These are phyloP conservation scores for Agrocybe praecox DNA, from an alignment of 768 basidiomycete genomes.

Conservation along the genomic window DNA sequence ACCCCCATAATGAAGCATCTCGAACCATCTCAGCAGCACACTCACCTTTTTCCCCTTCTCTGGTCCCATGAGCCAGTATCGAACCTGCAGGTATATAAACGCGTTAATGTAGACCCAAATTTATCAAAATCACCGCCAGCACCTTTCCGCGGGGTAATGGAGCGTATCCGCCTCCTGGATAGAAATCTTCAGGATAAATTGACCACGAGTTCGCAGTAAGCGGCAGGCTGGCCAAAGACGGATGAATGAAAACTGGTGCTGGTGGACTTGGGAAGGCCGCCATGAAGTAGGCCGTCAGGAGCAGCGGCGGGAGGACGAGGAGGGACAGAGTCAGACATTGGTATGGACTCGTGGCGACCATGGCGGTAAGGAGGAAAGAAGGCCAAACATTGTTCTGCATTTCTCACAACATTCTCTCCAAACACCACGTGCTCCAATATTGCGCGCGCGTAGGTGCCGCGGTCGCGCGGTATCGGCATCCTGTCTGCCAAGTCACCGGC, in stretches of 20 bases:
- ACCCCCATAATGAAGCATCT: no score
- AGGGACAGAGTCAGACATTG: conserved; percentile 56
- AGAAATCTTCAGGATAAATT: conserved; percentile 75
- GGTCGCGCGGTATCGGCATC: not conserved
- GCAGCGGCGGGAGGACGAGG: conserved; percentile 59
- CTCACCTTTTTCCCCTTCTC: conserved; percentile 66
- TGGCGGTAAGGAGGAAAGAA: conserved; percentile 17
- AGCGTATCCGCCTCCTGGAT: conserved; percentile 64
- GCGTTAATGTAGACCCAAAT: not conserved
- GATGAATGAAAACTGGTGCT: conserved; percentile 46
- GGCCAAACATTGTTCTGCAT: not conserved
- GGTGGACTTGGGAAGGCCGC: conserved; percentile 69
- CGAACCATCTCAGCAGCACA: conserved; percentile 7
- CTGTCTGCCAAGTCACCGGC: no score
- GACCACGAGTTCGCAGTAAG: conserved; percentile 57
- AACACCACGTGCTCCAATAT: not conserved
- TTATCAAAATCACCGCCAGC: conserved; percentile 17
- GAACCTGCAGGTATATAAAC: conserved; percentile 42
- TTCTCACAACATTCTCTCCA: not conserved
- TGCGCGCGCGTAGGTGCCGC: not conserved
- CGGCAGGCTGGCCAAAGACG: conserved; percentile 65
- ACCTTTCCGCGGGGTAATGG: conserved; percentile 67
- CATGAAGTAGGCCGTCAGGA: conserved; percentile 63
- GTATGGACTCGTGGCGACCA: conserved; percentile 36
- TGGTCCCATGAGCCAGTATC: conserved; percentile 81